Evolutionary conservation across 257 asterid genomes (phyloP), one percentile per base, ranked within the genome.

Genomic region (Solanum arcanum): DNA sequence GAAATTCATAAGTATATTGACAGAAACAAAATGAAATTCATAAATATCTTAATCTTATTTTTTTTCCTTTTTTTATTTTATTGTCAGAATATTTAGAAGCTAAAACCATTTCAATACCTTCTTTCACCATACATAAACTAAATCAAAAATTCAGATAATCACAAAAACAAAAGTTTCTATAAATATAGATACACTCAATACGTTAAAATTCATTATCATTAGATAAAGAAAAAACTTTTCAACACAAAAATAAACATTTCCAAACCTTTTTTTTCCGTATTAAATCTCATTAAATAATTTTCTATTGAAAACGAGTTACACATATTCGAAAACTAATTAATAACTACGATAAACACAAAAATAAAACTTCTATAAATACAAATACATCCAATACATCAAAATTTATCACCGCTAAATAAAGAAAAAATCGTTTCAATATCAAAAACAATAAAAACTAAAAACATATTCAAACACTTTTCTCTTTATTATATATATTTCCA

Each of bases 141-240:
- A 16, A 52, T 25, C 8, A 56, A 59, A 52, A 52, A 56, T 18
- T 56, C 1, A 56, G 5, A 56, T 56, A 56, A 18, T 18, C 64
- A 56, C 11, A 56, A 56, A 56, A 2, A 18, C 18, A 18, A 56
- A 56, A 56, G 5, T 5, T 56, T 56, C 4, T 7, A 18, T 9
- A 56, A 7, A 18, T 56, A 18, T 1, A 56, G 0, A 56, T 56
- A 18, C 1, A 56, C 0, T 5, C 0, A 18, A 56, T 56, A 1
- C 11, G 0, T 56, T 5, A 56, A 52, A 52, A 52, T 52, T 52
- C 10, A 52, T 16, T 16, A 52, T 2, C 9, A 6, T 3, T 52
- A 16, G 23, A 16, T 52, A 52, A 52, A 20, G 23, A 52, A 52
- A 52, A 49, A 5, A 0, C 3, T 9, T 49, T 49, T 49, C 23